Evolutionary conservation across 208 protist species (phyloP), one percentile per base, ranked within the genome.

Genomic region (Vickermania spadyakhi): DNA sequence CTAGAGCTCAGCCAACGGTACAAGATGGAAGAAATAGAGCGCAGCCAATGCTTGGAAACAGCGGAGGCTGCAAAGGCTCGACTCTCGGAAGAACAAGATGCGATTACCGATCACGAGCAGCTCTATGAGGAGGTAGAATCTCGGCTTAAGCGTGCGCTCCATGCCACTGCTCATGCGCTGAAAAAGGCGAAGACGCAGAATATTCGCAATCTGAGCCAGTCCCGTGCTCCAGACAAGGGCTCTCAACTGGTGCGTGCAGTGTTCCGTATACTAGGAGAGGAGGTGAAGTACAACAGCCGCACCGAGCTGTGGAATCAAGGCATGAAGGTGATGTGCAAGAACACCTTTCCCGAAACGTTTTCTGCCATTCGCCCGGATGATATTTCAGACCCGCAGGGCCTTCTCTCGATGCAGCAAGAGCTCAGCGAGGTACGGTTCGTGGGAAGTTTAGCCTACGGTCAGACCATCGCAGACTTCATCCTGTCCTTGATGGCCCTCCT

Each of bases 211-310:
- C 70, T 87, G 56, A 60, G 31, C 49, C 68, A 64, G 5, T 67
- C 74, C 29, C 70, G 67, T 14, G 59, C 64, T 5, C 62, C 75
- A 26, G 58, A 79, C 4, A 85, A 84, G 54, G 79, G 76, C 2
- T 21, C 56, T 0, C 57, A 82, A 23, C 71, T 91, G 52, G 62
- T 86, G 28, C 72, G 72, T 18, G 64, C 69, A 21, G 56, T 86
- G 7, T 91, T 80, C 63, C 66, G 72, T 27, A 51, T 86, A 36
- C 54, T 91, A 42, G 75, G 72, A 11, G 78, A 91, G 36, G 84
- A 91, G 31, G 31, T 86, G 23, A 60, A 65, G 57, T 52, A 67
- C 60, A 26, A 13, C 29, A 62, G 45, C n/a, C 67, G 60, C 30
- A 28, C 67, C 51, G 84, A 87, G 25, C 53, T 81, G 52, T 91